phyloP scores from a whole-genome alignment of 129 eudicot genomes.

The Centella asiatica region DNA sequence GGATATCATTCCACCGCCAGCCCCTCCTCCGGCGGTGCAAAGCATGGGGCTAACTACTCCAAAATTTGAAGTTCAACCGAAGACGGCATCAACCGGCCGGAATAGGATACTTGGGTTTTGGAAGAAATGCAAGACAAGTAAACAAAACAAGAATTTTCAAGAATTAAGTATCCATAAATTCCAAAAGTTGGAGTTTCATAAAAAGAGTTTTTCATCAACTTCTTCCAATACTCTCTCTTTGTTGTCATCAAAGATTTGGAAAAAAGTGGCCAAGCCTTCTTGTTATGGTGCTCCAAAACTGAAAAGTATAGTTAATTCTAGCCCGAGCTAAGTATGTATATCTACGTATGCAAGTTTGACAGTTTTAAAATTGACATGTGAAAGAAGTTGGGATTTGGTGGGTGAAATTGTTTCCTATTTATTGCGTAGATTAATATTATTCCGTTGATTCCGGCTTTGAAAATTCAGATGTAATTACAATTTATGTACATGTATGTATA shows the following conservation, averaged over 20 bases:
- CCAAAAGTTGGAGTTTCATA: not conserved
- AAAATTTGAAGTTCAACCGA: not conserved
- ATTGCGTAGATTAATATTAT: too few relatives aligned
- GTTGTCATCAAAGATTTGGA: not conserved
- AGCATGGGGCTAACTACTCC: slow-evolving; percentile 1
- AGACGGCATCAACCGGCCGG: not conserved
- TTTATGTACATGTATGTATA: too few relatives aligned
- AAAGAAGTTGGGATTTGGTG: too few relatives aligned
- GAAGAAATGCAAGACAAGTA: not conserved
- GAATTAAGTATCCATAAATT: not conserved
- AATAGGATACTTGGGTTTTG: not conserved
- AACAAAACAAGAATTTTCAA: not conserved
- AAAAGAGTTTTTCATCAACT: not conserved
- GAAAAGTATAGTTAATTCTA: too few relatives aligned
- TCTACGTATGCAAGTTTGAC: too few relatives aligned
- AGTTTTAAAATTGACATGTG: too few relatives aligned
- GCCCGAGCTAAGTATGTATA: too few relatives aligned
- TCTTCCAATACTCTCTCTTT: slow-evolving; percentile 1
- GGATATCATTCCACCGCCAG: not conserved
- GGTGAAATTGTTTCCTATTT: too few relatives aligned
- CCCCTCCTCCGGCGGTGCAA: slow-evolving; percentile 8
- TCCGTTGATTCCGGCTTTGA: too few relatives aligned
- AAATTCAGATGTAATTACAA: too few relatives aligned
- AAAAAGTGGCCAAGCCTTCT: not conserved
- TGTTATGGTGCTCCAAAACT: slow-evolving; percentile 7